Evolutionary conservation across 108 stramenopile genomes (phyloP), one percentile per base, ranked within the genome.

Genomic region (Cyclotella baltica): DNA sequence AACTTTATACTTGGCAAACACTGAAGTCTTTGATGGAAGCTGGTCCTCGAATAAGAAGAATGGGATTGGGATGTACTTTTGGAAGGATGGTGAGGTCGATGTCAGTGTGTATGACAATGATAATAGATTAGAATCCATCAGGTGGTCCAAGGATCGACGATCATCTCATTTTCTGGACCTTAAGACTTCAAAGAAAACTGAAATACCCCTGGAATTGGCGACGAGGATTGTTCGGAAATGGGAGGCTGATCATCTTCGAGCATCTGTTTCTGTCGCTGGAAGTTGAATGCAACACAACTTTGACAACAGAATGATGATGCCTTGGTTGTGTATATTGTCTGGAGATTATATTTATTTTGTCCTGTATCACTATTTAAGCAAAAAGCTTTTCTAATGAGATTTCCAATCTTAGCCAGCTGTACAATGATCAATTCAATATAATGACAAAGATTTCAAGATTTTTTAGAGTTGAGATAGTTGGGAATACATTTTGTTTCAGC

Each of bases 11-110:
- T 70, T 83, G 53, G 50, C 75, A 25, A 83, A 83, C 25, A 43
- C 28, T 15, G 82, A 83, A 67, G 82, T 83, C 1, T 83, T 83
- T 52, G 82, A 83, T 62, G 82, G 82, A 19, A 37, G 53, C 38
- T 83, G 82, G 82, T 43, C 37, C 36, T 35, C 67, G 11, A 83
- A 83, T 67, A 66, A 72, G 37, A 83, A 83, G 61, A 56, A 76
- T 62, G 82, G 82, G 22, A 37, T 83, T 47, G 82, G 82, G 0
- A 33, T 65, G 4, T 83, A 83, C 31, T 77, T 53, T 50, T 83
- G 82, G 82, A 36, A 46, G 23, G 82, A 83, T 35, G 82, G 82
- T 4, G 82, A 83, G n/a, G 82, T 72, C 47, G 82, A 83, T 56
- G 37, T 83, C n/a, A 73, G 71, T 10, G 70, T 70, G 75, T 83